These are phyloP conservation scores for Arachis monticola DNA, from an alignment of 331 rosid species.

Conservation along the genomic window DNA sequence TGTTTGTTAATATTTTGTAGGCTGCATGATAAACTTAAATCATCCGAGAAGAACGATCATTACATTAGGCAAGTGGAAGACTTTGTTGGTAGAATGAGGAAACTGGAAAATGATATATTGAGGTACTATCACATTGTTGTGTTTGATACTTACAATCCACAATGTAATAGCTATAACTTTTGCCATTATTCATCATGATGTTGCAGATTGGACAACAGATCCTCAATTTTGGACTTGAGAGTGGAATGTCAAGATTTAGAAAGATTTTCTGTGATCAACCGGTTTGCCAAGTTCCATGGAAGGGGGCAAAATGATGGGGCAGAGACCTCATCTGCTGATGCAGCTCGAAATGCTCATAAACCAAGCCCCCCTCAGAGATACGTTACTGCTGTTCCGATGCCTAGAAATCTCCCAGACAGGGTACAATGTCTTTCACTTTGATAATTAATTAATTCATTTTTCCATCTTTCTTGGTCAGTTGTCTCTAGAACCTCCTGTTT, in stretches of 20 bases:
- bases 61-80: slow-evolving; percentile 67
- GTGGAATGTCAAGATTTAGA: slow-evolving; percentile 94
- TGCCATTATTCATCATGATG: slow-evolving; percentile 37
- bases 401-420: slow-evolving; percentile 99
- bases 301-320: slow-evolving; percentile 84
- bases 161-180: slow-evolving; percentile 5
- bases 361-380: slow-evolving; percentile 81
- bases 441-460: slow-evolving; percentile 92
- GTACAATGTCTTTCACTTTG: slow-evolving; percentile 99
- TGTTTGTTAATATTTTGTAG: slow-evolving; percentile 48
- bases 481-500: slow-evolving; percentile 66
- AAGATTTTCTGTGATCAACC: slow-evolving; percentile 92
- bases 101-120: slow-evolving; percentile 77
- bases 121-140: slow-evolving; percentile 61
- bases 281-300: slow-evolving; percentile 96
- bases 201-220: slow-evolving; percentile 81
- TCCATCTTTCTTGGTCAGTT: slow-evolving; percentile 75
- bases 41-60: slow-evolving; percentile 51
- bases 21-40: slow-evolving; percentile 54
- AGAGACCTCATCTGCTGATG: slow-evolving; percentile 71
- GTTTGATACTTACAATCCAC: slow-evolving; percentile 24
- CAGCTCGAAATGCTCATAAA: slow-evolving; percentile 62
- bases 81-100: slow-evolving; percentile 62
- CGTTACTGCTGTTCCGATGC: slow-evolving; percentile 85
- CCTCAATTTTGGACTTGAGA: slow-evolving; percentile 89